These are phyloP conservation scores for Macrolepiota dolichaula DNA, from an alignment of 768 basidiomycete species.

Conservation along the genomic window DNA sequence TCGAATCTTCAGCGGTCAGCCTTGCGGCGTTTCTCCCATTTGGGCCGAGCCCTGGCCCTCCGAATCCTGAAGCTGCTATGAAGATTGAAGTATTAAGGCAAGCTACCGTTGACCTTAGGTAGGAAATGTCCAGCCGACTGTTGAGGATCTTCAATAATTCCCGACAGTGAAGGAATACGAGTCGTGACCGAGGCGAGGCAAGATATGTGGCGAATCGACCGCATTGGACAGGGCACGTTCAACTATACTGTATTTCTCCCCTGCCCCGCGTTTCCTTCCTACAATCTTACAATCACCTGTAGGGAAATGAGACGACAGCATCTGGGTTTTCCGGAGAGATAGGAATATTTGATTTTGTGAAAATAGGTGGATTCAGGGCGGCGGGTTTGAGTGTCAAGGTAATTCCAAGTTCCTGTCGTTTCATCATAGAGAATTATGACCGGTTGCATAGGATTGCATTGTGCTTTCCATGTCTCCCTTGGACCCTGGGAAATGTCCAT, in stretches of 20 bases:
- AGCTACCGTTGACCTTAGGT: conserved; percentile 64
- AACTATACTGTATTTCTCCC: conserved; percentile 44
- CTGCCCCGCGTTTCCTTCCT: not conserved
- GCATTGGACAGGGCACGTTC: conserved; percentile 63
- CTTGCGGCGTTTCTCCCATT: conserved; percentile 60
- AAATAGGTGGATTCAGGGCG: conserved; percentile 61
- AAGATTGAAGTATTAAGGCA: conserved; percentile 65
- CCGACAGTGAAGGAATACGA: conserved; percentile 37
- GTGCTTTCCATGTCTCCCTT: conserved; percentile 58
- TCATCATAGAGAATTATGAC: not conserved
- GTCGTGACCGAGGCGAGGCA: conserved; percentile 49
- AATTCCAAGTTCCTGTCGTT: conserved; percentile 10
- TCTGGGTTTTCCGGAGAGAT: conserved; percentile 63
- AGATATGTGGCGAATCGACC: conserved; percentile 67
- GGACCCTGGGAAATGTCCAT: conserved; percentile 50
- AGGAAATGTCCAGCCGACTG: conserved; percentile 9
- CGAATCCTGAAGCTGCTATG: conserved; percentile 34
- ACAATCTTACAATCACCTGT: not conserved
- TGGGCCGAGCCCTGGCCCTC: conserved; percentile 41
- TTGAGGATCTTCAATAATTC: not conserved
- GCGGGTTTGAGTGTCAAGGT: conserved; percentile 66
- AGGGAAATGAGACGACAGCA: conserved; percentile 68
- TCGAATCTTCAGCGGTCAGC: conserved; percentile 53
- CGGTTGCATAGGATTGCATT: conserved; percentile 52
- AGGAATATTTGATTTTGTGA: conserved; percentile 41